Base-by-base conservation (phyloP, 2,329 filamentous ascomycete genomes). In the Pyrenochaeta sp. region DNA sequence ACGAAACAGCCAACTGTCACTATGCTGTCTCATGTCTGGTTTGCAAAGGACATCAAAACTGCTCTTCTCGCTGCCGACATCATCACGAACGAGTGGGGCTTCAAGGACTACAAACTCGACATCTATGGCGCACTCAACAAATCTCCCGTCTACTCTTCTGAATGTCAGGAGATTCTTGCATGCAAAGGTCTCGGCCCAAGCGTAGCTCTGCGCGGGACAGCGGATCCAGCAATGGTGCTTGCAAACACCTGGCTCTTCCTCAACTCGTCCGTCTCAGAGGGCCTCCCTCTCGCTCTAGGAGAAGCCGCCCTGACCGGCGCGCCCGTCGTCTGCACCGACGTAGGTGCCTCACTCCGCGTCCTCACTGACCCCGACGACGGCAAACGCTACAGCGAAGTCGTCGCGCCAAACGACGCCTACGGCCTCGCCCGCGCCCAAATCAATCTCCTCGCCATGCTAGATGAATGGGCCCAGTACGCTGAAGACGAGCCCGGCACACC, bases 81-180 rank as follows among this genome's bases (percentile, higher is more conserved):
- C 49, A 85, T 86, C 49, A 78, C 85, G 52, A 85, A 86, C 60
- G 77, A 82, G 54, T 86, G 80, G 76, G 82, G 83, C n/a, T 85
- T 86, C 66, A 78, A 75, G 28, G 82, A 86, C 46, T 86, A 86
- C 65, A 75, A 78, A 39, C 76, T 86, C 2, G 77, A 83, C 44
- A 80, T 86, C 13, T 86, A 86, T 56, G 83, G 83, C 8, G 82
- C 81, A 13, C 80, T 84, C 41, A 83, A 86, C 63, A 82, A 83
- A 49, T 77, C 82, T 17, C 83, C 83, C 0, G 77, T 80, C 2
- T 85, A 85, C 56, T 81, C 81, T 1, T 81, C 80, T 0, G 80
- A 78, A 59, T 84, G 77, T 67, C 80, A 78, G 61, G 81, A 80
- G 58, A 77, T 83, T 26, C 80, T 83, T 48, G 78, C 79, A 4